Evolutionary conservation across 2,329 filamentous ascomycete genomes (phyloP).

Genomic region (Trichoderma koningii): DNA sequence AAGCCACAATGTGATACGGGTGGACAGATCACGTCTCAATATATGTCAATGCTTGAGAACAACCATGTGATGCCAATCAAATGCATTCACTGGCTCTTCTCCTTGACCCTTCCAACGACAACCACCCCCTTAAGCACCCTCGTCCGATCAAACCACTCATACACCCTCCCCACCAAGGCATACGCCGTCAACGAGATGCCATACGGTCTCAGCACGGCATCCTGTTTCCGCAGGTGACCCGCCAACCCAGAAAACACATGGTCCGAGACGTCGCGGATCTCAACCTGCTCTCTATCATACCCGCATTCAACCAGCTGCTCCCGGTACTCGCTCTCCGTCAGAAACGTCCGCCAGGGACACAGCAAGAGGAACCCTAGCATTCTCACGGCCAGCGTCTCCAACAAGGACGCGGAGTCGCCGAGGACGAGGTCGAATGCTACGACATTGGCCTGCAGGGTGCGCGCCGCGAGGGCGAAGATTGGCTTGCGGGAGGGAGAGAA

Average conservation of each 20-base stretch:
- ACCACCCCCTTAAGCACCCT: slow-evolving; percentile 41
- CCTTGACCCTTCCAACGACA: slow-evolving; percentile 36
- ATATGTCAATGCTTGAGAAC: neutral
- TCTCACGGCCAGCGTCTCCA: slow-evolving; percentile 41
- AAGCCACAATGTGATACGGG: no score
- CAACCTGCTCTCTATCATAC: slow-evolving; percentile 46
- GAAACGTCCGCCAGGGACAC: slow-evolving; percentile 52
- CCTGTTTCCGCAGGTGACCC: slow-evolving; percentile 45
- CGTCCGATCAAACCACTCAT: slow-evolving; percentile 43
- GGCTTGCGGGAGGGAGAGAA: slow-evolving; percentile 55
- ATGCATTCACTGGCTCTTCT: neutral
- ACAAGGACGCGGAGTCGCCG: slow-evolving; percentile 36
- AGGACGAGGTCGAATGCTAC: slow-evolving; percentile 59
- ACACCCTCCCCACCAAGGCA: slow-evolving; percentile 43
- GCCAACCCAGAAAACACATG: slow-evolving; percentile 55
- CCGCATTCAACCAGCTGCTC: slow-evolving; percentile 50
- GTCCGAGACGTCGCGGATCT: slow-evolving; percentile 53
- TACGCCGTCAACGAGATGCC: slow-evolving; percentile 43
- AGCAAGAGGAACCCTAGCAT: slow-evolving; percentile 50
- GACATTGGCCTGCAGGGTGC: slow-evolving; percentile 48
- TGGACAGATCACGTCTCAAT: accelerated
- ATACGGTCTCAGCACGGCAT: slow-evolving; percentile 39
- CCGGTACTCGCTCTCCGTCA: slow-evolving; percentile 50
- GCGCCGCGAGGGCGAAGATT: slow-evolving; percentile 47
- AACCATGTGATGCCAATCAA: neutral